Evolutionary conservation across 2,329 filamentous ascomycete species (phyloP), one percentile per base, ranked within the genome.

Genomic region (Neonectria neomacrospora): DNA sequence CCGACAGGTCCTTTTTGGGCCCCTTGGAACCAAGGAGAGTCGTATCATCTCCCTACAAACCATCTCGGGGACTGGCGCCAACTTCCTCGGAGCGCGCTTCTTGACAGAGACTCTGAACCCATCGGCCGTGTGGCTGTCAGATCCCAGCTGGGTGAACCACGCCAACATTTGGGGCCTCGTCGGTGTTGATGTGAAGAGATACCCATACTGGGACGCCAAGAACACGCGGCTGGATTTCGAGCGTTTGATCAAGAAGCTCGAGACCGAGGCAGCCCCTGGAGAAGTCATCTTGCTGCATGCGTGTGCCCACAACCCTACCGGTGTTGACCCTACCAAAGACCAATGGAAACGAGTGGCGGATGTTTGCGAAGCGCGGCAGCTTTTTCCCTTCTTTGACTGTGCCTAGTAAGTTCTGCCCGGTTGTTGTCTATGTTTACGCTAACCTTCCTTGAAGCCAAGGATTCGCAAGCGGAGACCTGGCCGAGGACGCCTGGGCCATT

Each of bases 71-170:
- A 79, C 77, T 2, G 77, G 78, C 1, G 76, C 78, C 10, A 75
- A 74, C 62, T 73, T 74, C 54, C 52, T 79, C n/a, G 72, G 57
- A 5, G 72, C 77, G 32, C 47, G 59, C 23, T 73, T 78, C 34
- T 54, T 77, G 2, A 32, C 66, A 10, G 55, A 68, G 7, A 42
- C 56, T 7, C 39, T 72, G 3, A 62, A 66, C n/a, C 72, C 74
- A 0, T 45, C 52, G 10, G 65, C 64, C 2, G 72, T 79, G 16
- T 80, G 72, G 71, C 66, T 79, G 1, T 48, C 69, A 0, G 41
- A 68, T 20, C 67, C 67, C 7, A 67, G 55, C 2, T 71, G 67
- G 67, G 95, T 85, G 84, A 97, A 67, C 20, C 67, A 80, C 57
- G 47, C 64, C 11, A 65, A 70, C 23, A 75, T 79, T 44, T 80